A percentile compares a stretch with the other conserved stretches of the same genome.
Conservation (phyloP, 192 early-diverging fungal species). For the Umbelopsis isabellina region DNA sequence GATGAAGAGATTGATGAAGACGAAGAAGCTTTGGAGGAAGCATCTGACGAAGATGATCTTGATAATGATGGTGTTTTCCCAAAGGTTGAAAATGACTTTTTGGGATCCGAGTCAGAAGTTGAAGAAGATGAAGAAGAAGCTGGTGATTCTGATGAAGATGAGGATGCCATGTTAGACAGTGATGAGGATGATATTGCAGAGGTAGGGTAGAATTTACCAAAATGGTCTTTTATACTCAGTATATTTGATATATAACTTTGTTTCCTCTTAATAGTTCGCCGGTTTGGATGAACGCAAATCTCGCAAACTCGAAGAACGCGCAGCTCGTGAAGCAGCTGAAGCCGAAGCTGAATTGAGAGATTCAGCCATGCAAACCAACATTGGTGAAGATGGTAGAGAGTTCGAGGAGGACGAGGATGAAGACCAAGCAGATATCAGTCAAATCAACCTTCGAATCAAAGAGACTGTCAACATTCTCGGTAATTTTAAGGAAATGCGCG, state of each 20-base stretch:
- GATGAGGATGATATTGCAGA: constrained; percentile 45
- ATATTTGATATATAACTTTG: constrained; percentile 14
- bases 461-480: constrained; percentile 88
- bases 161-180: constrained; percentile 32
- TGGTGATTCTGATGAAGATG: constrained; percentile 46
- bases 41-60: constrained; percentile 45
- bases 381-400: constrained; percentile 68
- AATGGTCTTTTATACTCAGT: constrained; percentile 2
- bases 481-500: constrained; percentile 87
- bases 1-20: constrained; percentile 56
- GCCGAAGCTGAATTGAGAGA: constrained; percentile 77
- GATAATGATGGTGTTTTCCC: constrained; percentile 43
- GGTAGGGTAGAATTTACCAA: constrained; percentile 1
- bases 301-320: constrained; percentile 69
- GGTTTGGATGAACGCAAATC: constrained; percentile 50
- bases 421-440: constrained; percentile 59
- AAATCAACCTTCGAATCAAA: constrained; percentile 86
- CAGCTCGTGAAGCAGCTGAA: constrained; percentile 61
- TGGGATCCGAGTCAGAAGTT: constrained; percentile 30
- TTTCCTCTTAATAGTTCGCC: constrained; percentile 1
- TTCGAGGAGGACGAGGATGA: constrained; percentile 68
- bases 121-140: constrained; percentile 37
- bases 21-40: constrained; percentile 32
- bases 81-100: constrained; percentile 31
- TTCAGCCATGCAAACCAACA: constrained; percentile 76